Evolutionary conservation across 2,329 filamentous ascomycete species (phyloP).

Genomic region (Penicillium sclerotiorum): DNA sequence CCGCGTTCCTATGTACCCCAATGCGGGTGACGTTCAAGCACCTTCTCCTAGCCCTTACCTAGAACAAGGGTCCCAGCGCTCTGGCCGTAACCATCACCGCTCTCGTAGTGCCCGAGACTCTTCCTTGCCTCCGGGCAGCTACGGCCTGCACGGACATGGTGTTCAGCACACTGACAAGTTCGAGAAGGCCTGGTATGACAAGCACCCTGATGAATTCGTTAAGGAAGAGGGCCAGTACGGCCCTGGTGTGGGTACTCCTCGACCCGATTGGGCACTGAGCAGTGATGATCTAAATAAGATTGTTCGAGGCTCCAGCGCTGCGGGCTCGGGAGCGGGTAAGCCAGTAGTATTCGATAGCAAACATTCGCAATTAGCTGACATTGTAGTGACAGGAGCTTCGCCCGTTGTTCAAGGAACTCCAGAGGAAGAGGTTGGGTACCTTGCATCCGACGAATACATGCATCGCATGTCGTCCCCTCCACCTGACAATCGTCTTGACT

Average conservation of each 20-base stretch:
- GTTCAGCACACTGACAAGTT: conserved; percentile 75
- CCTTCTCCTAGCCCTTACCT: conserved; percentile 73
- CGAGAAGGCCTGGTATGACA: conserved; percentile 88
- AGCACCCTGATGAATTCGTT: conserved; percentile 77
- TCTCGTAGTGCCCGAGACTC: conserved; percentile 72
- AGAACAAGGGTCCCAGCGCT: conserved; percentile 48
- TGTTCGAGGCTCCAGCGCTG: conserved; percentile 68
- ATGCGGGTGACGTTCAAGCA: conserved; percentile 93
- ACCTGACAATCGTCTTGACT: conserved; percentile 46
- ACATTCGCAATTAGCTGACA: no score
- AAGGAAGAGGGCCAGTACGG: conserved; percentile 73
- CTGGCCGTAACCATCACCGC: conserved; percentile 64
- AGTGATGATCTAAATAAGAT: conserved; percentile 89
- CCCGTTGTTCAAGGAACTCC: conserved; percentile 71
- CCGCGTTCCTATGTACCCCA: conserved; percentile 90
- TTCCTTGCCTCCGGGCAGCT: conserved; percentile 81
- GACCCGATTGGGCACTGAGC: conserved; percentile 80
- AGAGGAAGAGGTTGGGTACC: conserved; percentile 86
- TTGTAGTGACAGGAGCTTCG: conserved; percentile 59
- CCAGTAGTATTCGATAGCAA: no score
- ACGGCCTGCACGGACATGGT: conserved; percentile 88
- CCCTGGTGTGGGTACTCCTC: conserved; percentile 59
- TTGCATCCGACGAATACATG: conserved; percentile 81
- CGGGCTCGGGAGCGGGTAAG: conserved; percentile 56
- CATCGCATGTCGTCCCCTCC: conserved; percentile 72